A percentile compares a stretch with the other conserved stretches of the same genome.
Conservation (phyloP, 371 early-diverging fungal species). For the Apophysomyces trapeziformis region DNA sequence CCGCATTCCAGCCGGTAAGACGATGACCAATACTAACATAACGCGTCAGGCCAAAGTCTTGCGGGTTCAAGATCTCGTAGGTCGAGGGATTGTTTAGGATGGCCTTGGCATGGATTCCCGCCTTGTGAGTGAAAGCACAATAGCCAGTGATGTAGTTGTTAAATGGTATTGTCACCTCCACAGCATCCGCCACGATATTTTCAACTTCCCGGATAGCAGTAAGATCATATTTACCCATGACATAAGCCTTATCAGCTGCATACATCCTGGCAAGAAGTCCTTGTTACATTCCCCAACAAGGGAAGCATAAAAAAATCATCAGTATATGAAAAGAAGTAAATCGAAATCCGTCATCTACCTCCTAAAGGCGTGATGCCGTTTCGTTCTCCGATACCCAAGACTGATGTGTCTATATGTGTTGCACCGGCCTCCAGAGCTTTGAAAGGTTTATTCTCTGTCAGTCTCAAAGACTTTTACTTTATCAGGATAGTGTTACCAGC, state of each 20-base stretch:
- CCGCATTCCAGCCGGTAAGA: constrained; percentile 98
- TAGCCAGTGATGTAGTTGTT: constrained; percentile 98
- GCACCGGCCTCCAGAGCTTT: constrained; percentile 93
- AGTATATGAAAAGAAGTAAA: not conserved
- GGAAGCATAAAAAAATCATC: not conserved
- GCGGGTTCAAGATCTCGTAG: constrained; percentile 95
- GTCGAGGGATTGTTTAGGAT: constrained; percentile 96
- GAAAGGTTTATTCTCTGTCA: not conserved
- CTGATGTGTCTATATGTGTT: constrained; percentile 97
- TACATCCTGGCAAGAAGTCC: constrained; percentile 93
- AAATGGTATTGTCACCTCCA: constrained; percentile 95
- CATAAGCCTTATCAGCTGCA: constrained; percentile 86
- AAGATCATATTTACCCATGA: constrained; percentile 92
- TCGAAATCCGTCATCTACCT: constrained; percentile 24
- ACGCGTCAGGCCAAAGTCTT: constrained; percentile 97
- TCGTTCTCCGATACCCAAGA: constrained; percentile 97
- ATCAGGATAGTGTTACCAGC: constrained; percentile 53
- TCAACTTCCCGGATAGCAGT: constrained; percentile 90
- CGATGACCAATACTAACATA: constrained; percentile 96
- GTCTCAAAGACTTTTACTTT: too few relatives aligned
- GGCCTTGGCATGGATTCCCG: constrained; percentile 98
- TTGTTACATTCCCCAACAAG: not conserved
- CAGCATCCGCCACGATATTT: constrained; percentile 93
- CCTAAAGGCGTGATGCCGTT: constrained; percentile 97
- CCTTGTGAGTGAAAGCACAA: constrained; percentile 98